These are phyloP conservation scores for Pseudonitzschia pungens DNA, from an alignment of 108 stramenopile genomes.

Conservation along the genomic window DNA sequence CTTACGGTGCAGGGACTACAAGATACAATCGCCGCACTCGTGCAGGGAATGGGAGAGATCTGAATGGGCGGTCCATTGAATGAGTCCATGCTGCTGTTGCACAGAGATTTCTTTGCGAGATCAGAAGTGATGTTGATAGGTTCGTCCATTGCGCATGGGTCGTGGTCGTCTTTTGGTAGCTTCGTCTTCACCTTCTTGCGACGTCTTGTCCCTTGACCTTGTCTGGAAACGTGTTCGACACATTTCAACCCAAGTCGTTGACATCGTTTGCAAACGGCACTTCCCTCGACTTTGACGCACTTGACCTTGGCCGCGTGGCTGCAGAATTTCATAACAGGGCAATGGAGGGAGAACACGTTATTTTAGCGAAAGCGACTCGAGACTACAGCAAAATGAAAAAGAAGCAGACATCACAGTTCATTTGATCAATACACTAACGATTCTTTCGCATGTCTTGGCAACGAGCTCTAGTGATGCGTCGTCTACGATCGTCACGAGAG, in stretches of 20 bases:
- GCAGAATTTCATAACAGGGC: too few species aligned
- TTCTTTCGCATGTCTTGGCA: too few species aligned
- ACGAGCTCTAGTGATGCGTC: too few species aligned
- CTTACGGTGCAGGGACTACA: too few species aligned
- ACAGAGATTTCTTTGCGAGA: background rate
- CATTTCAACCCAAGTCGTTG: conserved; percentile 10
- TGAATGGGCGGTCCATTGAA: background rate
- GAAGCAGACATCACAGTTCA: too few species aligned
- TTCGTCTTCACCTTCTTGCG: conserved; percentile 16
- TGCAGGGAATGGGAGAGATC: background rate
- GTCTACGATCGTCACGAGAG: background rate
- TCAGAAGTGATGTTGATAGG: background rate
- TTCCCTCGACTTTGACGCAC: conserved; percentile 14
- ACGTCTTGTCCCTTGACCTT: conserved; percentile 20
- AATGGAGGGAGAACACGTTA: too few species aligned
- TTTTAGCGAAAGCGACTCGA: too few species aligned
- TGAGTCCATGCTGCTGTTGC: background rate
- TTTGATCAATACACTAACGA: too few species aligned
- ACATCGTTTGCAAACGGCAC: conserved; percentile 6
- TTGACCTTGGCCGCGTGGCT: conserved; percentile 26
- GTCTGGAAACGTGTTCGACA: conserved; percentile 17
- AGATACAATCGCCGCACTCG: background rate
- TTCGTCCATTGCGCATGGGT: conserved; percentile 5
- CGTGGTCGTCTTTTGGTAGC: background rate
- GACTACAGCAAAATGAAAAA: too few species aligned